These are phyloP conservation scores for Fonticula alba DNA, from an alignment of 78 protist genomes.

Conservation along the genomic window DNA sequence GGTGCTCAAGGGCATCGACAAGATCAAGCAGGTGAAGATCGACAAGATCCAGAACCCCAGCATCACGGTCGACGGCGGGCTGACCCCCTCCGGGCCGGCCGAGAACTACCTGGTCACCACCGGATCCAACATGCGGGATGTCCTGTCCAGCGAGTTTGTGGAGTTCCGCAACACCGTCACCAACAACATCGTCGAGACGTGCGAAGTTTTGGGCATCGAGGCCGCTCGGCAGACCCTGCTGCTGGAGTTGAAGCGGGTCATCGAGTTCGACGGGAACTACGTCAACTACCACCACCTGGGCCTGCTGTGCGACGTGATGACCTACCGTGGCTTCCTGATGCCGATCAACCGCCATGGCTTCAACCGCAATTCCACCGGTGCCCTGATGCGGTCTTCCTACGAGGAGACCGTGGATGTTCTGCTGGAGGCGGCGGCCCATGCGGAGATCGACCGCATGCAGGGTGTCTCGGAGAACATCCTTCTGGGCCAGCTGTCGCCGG, in stretches of 20 bases:
- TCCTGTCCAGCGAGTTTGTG: conserved; percentile 52
- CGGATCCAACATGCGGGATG: conserved; percentile 64
- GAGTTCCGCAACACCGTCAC: conserved; percentile 59
- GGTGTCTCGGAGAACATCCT: conserved; percentile 92
- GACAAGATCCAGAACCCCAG: not conserved
- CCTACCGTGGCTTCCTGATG: conserved; percentile 76
- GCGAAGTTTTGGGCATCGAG: conserved; percentile 88
- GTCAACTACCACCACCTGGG: conserved; percentile 96
- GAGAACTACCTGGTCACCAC: conserved; percentile 52
- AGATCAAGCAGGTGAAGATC: conserved; percentile 50
- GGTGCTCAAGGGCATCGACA: conserved; percentile 61
- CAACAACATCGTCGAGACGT: conserved; percentile 84
- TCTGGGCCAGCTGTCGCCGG: conserved; percentile 83
- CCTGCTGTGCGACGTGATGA: conserved; percentile 91
- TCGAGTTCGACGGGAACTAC: conserved; percentile 74
- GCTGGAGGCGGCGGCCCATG: conserved; percentile 78
- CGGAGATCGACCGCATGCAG: conserved; percentile 59
- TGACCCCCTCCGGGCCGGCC: not conserved
- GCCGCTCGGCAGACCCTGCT: conserved; percentile 80
- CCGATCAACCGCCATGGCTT: conserved; percentile 97
- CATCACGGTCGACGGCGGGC: too few species aligned
- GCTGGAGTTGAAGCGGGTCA: not conserved
- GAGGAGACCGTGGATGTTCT: conserved; percentile 98
- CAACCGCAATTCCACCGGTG: conserved; percentile 55
- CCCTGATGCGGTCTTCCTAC: conserved; percentile 80